Conservation (phyloP, 2,329 filamentous ascomycete species). For the Talaromyces pinophilus region DNA sequence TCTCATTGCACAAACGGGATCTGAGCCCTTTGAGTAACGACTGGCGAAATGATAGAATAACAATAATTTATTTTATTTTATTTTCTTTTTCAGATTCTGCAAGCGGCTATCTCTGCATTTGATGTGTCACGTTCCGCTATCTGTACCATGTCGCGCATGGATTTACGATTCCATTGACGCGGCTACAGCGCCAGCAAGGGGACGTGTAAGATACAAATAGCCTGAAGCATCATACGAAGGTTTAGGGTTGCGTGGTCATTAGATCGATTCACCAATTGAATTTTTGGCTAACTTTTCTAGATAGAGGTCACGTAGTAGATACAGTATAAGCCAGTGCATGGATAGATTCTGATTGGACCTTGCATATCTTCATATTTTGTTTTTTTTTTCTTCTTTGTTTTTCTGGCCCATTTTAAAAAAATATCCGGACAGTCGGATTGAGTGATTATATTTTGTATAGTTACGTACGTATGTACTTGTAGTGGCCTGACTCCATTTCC, state of each 20-base stretch:
- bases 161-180: background rate
- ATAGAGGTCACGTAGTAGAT: background rate
- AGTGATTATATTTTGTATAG: background rate
- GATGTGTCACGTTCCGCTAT: slow-evolving; percentile 15
- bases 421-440: background rate
- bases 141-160: slow-evolving; percentile 3
- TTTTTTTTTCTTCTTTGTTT: background rate
- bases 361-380: background rate
- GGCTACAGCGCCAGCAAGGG: slow-evolving; percentile 15
- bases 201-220: background rate
- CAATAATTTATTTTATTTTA: background rate
- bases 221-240: background rate
- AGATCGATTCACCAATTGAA: background rate
- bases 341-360: background rate
- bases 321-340: background rate
- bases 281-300: no score
- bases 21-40: background rate
- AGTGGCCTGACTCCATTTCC: background rate
- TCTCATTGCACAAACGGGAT: background rate
- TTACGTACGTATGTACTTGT: background rate
- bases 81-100: background rate
- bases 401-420: background rate
- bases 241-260: background rate
- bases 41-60: background rate
- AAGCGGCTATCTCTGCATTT: background rate